A percentile compares a stretch with the other conserved stretches of the same genome.
Conservation (phyloP, 495 filamentous ascomycete genomes). For the Lasiosphaeria ovina region DNA sequence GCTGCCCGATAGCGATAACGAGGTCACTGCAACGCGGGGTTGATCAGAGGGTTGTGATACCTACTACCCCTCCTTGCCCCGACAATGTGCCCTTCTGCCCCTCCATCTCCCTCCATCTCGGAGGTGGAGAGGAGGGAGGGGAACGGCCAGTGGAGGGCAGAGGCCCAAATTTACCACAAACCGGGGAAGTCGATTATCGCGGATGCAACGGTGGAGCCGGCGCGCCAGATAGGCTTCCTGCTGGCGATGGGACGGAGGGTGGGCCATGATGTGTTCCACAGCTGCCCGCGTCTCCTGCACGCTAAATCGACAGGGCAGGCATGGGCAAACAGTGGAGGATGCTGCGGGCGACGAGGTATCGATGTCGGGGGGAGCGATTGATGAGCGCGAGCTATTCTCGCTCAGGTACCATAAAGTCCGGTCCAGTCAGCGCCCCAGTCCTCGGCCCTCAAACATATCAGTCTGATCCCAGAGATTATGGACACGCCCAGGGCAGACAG, state of each 20-base stretch:
- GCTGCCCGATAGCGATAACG: background rate
- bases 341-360: background rate
- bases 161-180: slow-evolving; percentile 2
- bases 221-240: background rate
- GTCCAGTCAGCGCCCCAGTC: background rate
- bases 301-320: background rate
- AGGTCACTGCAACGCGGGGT: background rate
- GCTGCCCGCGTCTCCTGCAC: slow-evolving; percentile 3
- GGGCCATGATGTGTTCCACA: background rate
- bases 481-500: no score
- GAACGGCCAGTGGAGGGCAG: background rate
- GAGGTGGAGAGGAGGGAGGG: no score
- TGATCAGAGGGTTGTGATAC: background rate
- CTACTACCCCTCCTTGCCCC: no score
- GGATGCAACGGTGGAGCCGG: slow-evolving; percentile 5
- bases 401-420: no score
- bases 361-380: no score
- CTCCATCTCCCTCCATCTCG: background rate
- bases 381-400: no score
- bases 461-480: background rate
- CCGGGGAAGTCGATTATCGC: slow-evolving; percentile 3
- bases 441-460: background rate
- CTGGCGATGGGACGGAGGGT: background rate
- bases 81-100: background rate
- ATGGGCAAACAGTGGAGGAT: background rate